Evolutionary conservation across 345 rosid species (phyloP), one percentile per base, ranked within the genome.

Genomic region (Heritiera fomes): DNA sequence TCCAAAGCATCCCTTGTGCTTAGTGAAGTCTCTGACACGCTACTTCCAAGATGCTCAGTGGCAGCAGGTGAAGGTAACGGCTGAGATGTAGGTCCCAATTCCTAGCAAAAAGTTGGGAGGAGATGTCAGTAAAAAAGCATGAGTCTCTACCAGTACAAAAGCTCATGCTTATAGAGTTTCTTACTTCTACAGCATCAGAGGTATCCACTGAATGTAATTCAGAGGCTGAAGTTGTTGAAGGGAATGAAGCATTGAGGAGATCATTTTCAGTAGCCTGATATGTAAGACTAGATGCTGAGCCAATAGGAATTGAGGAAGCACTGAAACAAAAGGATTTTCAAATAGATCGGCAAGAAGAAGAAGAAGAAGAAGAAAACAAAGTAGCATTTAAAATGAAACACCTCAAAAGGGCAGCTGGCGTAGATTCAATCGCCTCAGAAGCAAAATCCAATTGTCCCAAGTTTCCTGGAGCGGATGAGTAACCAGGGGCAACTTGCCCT

Each of bases 1-100:
- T 96, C 99, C 87, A 96, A 67, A 80, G 97, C 99, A 77, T 96
- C 99, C 85, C 97, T 88, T 49, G 97, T 93, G 87, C 84, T 87
- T 68, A 94, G 80, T 30, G 90, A 89, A 82, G 97, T 92, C 77
- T 92, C 98, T 7, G 89, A 73, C 67, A 76, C 79, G 80, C 84
- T 86, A 78, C 79, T 87, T 71, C 90, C 93, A 85, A 83, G 78
- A 30, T 88, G 91, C 74, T 93, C 99, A 71, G 90, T 64, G 74
- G 87, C 85, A 79, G 85, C 83, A 80, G 88, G 78, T 59, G 91
- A 81, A 69, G 94, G 80, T 77, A 86, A 77, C 34, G 84, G 78
- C 77, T 89, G 97, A 46, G 84, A 71, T 73, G 91, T 77, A 73
- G 83, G 77, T 79, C 86, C 91, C 68, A 76, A 43, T 78, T 88